phyloP scores from a whole-genome alignment of 805 yeast genomes.

The Metschnikowia koreensis region DNA sequence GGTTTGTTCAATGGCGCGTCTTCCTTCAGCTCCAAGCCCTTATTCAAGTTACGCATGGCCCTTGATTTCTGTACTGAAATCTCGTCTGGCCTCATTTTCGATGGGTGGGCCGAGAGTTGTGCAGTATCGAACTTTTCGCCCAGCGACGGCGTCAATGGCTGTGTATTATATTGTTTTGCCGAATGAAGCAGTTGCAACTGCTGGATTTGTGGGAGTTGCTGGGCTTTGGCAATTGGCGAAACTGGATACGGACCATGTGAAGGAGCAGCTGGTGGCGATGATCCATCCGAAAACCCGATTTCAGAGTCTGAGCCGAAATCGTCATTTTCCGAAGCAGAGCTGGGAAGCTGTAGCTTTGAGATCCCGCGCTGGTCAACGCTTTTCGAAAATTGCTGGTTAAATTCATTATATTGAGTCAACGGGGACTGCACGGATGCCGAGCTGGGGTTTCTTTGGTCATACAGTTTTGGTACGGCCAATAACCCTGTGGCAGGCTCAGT shows the following conservation, averaged over 20 bases:
- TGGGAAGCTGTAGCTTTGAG: conserved; percentile 17
- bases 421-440: conserved; percentile 43
- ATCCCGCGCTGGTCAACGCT: conserved; percentile 18
- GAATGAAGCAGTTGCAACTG: conserved; percentile 16
- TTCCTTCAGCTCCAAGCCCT: background rate
- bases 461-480: conserved; percentile 26
- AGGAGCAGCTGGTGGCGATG: conserved; percentile 13
- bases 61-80: conserved; percentile 2
- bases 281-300: background rate
- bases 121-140: conserved; percentile 11
- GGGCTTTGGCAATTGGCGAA: conserved; percentile 5
- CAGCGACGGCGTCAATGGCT: conserved; percentile 17
- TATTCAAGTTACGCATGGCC: conserved; percentile 7
- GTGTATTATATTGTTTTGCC: conserved; percentile 10
- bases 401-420: conserved; percentile 42
- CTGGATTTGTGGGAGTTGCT: conserved; percentile 17
- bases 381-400: conserved; percentile 37
- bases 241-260: conserved; percentile 6
- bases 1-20: conserved; percentile 21
- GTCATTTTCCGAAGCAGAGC: conserved; percentile 14
- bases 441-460: conserved; percentile 30
- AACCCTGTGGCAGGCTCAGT: conserved; percentile 3
- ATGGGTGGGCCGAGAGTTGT: background rate
- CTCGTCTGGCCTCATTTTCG: background rate
- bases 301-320: background rate